phyloP scores from a whole-genome alignment of 163 green algal species.

The Scenedesmus sp. region DNA sequence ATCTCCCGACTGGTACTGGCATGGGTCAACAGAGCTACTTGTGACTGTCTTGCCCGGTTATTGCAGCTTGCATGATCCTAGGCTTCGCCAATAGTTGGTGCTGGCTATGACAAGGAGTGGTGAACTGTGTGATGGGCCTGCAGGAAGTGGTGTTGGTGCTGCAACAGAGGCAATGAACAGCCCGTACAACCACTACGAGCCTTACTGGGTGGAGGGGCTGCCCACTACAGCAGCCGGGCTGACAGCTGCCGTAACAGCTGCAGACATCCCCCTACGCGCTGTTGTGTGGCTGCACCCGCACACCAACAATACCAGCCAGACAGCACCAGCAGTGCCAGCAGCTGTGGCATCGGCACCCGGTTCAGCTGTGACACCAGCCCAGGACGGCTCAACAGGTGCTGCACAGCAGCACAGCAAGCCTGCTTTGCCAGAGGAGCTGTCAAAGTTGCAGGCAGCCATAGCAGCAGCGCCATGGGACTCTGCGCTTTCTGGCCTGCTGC shows the following conservation, averaged over 20 bases:
- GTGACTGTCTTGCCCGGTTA: not conserved
- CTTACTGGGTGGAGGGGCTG: slow-evolving; percentile 64
- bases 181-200: slow-evolving; percentile 55
- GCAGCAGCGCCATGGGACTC: slow-evolving; percentile 57
- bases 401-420: slow-evolving; percentile 20
- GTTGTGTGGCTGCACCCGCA: slow-evolving; percentile 50
- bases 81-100: not conserved
- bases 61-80: not conserved
- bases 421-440: slow-evolving; percentile 27
- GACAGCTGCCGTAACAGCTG: slow-evolving; percentile 37
- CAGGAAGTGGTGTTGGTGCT: slow-evolving; percentile 5
- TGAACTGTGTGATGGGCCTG: not conserved
- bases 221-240: slow-evolving; percentile 24
- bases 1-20: too few relatives aligned
- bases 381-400: not conserved
- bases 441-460: slow-evolving; percentile 28
- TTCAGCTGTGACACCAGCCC: not conserved
- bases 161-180: slow-evolving; percentile 17
- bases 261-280: slow-evolving; percentile 52
- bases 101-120: too few relatives aligned
- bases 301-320: not conserved
- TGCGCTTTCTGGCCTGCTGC: slow-evolving; percentile 33
- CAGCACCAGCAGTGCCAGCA: not conserved
- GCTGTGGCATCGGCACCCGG: not conserved
- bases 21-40: not conserved